phyloP scores from a whole-genome alignment of 2,329 filamentous ascomycete species.

The Gaeumannomyces tritici region DNA sequence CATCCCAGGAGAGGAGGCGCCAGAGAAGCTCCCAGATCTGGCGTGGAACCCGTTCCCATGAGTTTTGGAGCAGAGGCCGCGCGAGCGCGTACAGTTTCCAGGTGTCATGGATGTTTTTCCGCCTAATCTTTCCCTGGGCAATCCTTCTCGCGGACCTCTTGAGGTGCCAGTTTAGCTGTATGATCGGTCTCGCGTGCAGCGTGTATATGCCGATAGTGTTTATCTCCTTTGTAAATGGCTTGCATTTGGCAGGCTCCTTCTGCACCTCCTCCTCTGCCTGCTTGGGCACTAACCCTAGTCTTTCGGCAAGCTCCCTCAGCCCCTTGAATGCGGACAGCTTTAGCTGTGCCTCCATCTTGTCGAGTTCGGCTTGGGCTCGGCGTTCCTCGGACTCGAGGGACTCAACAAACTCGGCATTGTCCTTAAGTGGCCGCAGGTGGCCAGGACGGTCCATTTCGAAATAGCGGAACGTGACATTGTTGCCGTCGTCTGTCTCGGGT shows the following conservation, averaged over 20 bases:
- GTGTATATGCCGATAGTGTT: conserved; percentile 13
- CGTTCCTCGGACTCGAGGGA: conserved; percentile 26
- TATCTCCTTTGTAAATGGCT: conserved; percentile 6
- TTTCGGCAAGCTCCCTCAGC: conserved; percentile 15
- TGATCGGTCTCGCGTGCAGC: conserved; percentile 12
- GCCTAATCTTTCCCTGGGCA: conserved; percentile 18
- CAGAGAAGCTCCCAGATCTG: conserved; percentile 58
- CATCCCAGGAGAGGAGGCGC: conserved; percentile 45
- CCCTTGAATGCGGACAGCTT: conserved; percentile 10
- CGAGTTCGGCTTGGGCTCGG: conserved; percentile 24
- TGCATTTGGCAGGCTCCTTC: conserved; percentile 16
- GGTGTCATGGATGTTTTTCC: conserved; percentile 18
- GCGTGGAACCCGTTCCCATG: conserved; percentile 46
- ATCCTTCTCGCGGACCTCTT: conserved; percentile 22
- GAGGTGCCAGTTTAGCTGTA: conserved; percentile 19
- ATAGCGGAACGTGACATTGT: conserved; percentile 26
- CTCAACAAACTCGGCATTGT: conserved; percentile 30
- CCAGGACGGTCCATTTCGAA: conserved; percentile 36
- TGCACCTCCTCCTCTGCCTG: conserved; percentile 5
- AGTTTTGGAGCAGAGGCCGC: conserved; percentile 29
- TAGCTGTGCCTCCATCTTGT: conserved; percentile 27
- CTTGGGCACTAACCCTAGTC: conserved; percentile 7
- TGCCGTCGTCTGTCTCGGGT: conserved; percentile 7
- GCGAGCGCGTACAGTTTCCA: conserved; percentile 43
- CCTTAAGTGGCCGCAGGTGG: conserved; percentile 24